Conservation (phyloP, 257 asterid species). For the Buddleja alternifolia region DNA sequence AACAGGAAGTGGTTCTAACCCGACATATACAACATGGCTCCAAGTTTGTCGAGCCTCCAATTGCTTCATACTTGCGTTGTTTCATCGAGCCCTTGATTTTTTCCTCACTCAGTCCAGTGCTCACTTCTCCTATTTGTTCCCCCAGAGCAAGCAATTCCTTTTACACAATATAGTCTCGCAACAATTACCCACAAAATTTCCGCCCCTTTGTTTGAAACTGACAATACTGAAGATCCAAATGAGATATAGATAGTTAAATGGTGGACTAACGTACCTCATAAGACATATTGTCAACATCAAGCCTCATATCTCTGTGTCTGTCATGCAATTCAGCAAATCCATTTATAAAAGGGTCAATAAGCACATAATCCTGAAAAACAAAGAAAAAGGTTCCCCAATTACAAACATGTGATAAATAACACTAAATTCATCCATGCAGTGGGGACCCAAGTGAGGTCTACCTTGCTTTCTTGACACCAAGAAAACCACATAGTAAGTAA, state of each 20-base stretch:
- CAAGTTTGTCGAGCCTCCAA: conserved; percentile 29
- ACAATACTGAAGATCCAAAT: background rate
- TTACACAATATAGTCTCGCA: background rate
- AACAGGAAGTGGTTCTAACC: conserved; percentile 35
- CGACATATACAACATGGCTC: conserved; percentile 67
- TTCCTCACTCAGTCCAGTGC: conserved; percentile 51
- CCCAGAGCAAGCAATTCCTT: conserved; percentile 69
- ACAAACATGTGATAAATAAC: too few relatives aligned
- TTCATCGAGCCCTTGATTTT: conserved; percentile 34
- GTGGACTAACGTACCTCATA: conserved; percentile 55
- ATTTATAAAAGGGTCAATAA: conserved; percentile 45
- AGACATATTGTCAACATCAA: conserved; percentile 70
- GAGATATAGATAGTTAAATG: background rate
- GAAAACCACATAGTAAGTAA: too few relatives aligned
- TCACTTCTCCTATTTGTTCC: conserved; percentile 63
- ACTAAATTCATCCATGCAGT: too few relatives aligned
- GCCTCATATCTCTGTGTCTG: conserved; percentile 65
- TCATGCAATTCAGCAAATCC: conserved; percentile 51
- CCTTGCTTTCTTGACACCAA: too few relatives aligned
- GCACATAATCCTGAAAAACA: conserved; percentile 42
- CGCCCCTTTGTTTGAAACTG: background rate
- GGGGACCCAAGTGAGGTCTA: too few relatives aligned
- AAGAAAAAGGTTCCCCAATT: background rate
- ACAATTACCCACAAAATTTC: background rate
- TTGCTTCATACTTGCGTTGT: conserved; percentile 32